phyloP scores from a whole-genome alignment of 345 rosid species.

The Pistacia integerrima region DNA sequence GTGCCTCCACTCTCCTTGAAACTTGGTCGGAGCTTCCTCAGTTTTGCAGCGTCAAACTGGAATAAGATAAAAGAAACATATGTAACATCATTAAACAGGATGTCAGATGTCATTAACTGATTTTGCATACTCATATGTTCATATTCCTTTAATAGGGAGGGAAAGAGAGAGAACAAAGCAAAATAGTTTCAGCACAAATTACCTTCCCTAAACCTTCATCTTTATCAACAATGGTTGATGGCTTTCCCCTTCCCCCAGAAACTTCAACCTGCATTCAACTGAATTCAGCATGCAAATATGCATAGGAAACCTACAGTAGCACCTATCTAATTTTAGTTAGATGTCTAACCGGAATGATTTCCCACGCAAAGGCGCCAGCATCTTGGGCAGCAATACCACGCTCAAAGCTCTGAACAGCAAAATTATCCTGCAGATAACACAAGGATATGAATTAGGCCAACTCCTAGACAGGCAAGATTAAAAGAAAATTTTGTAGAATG shows the following conservation, averaged over 20 bases:
- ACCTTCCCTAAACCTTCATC: slow-evolving; percentile 99
- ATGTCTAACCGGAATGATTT: slow-evolving; percentile 78
- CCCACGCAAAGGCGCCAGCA: slow-evolving; percentile 86
- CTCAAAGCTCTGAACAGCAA: slow-evolving; percentile 89
- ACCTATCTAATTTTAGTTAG: slow-evolving; percentile 9
- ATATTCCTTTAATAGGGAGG: neutral
- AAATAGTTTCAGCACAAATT: slow-evolving; percentile 3
- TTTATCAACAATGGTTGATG: slow-evolving; percentile 76
- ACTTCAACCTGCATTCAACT: slow-evolving; percentile 73
- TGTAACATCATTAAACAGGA: neutral
- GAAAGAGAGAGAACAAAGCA: neutral
- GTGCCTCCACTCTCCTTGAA: slow-evolving; percentile 91
- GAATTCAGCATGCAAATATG: neutral
- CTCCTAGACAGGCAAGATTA: neutral
- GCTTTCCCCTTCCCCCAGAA: slow-evolving; percentile 90
- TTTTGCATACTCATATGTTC: neutral
- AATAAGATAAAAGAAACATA: slow-evolving; percentile 18
- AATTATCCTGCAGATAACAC: slow-evolving; percentile 67
- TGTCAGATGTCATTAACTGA: neutral
- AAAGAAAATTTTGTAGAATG: neutral
- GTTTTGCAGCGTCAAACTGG: slow-evolving; percentile 89
- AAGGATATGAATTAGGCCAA: slow-evolving; percentile 10
- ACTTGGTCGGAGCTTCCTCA: slow-evolving; percentile 94
- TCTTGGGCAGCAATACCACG: slow-evolving; percentile 97
- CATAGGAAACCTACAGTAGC: slow-evolving; percentile 6